Conservation (phyloP, 306 rosid genomes). For the Echinosophora koreensis region DNA sequence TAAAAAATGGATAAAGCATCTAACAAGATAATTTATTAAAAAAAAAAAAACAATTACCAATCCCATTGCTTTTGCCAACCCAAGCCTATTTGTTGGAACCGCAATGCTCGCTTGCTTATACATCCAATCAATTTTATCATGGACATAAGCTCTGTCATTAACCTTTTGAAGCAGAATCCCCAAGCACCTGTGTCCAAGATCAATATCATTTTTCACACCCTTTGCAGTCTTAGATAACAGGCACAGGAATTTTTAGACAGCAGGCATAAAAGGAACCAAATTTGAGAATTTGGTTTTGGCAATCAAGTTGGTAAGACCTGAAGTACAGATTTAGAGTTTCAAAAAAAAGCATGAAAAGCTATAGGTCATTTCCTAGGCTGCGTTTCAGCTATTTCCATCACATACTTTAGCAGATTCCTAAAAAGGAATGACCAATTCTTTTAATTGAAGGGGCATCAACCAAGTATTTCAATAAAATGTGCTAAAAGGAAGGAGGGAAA, state of each 20-base stretch:
- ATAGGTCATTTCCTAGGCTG: conserved; percentile 6
- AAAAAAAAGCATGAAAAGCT: conserved; percentile 9
- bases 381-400: conserved; percentile 30
- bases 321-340: conserved; percentile 3
- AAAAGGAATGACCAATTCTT: neutral
- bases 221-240: conserved; percentile 26
- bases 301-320: conserved; percentile 22
- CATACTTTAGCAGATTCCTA: neutral
- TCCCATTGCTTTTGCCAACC: conserved; percentile 98
- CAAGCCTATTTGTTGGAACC: conserved; percentile 88
- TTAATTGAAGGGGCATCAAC: neutral
- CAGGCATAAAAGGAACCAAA: conserved; percentile 12
- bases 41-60: conserved; percentile 61
- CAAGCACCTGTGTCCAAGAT: conserved; percentile 72
- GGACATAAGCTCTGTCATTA: conserved; percentile 86
- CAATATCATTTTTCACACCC: conserved; percentile 33
- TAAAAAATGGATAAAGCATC: conserved; percentile 43
- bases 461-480: neutral
- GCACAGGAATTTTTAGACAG: conserved; percentile 36
- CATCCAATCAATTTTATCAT: conserved; percentile 87
- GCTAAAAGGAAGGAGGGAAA: neutral
- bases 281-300: neutral
- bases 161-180: conserved; percentile 94
- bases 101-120: conserved; percentile 81
- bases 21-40: conserved; percentile 10